A percentile compares a stretch with the other conserved stretches of the same genome.
Conservation (phyloP, 139 green algal genomes). For the Marvania coccoides region DNA sequence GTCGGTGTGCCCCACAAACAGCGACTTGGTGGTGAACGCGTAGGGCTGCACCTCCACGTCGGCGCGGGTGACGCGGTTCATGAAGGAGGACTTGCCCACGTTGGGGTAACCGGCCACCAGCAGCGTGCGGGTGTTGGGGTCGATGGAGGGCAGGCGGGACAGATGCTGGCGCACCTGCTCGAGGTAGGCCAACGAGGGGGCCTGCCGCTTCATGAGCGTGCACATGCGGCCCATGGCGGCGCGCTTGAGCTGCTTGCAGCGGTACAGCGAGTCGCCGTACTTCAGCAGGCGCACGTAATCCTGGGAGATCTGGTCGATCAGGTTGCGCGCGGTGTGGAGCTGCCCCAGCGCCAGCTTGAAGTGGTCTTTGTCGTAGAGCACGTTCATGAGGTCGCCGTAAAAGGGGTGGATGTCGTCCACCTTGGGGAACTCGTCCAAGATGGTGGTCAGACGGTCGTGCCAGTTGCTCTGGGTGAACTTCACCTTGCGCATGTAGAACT, state of each 20-base stretch:
- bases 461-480: slow-evolving; percentile 81
- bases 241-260: slow-evolving; percentile 97
- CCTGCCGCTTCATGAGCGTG: slow-evolving; percentile 98
- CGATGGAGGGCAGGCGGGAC: slow-evolving; percentile 91
- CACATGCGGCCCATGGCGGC: slow-evolving; percentile 97
- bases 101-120: slow-evolving; percentile 98
- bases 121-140: slow-evolving; percentile 94
- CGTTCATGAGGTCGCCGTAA: slow-evolving; percentile 97
- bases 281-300: slow-evolving; percentile 98
- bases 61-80: slow-evolving; percentile 95
- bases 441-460: slow-evolving; percentile 86
- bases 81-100: slow-evolving; percentile 95
- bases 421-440: slow-evolving; percentile 97
- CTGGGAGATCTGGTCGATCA: slow-evolving; percentile 92
- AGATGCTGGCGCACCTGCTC: slow-evolving; percentile 99
- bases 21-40: slow-evolving; percentile 92
- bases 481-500: slow-evolving; percentile 99
- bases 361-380: slow-evolving; percentile 99
- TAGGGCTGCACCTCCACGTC: slow-evolving; percentile 99
- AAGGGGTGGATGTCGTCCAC: slow-evolving; percentile 99
- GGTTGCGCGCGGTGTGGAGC: slow-evolving; percentile 83
- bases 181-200: slow-evolving; percentile 83
- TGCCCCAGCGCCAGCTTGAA: slow-evolving; percentile 99
- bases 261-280: slow-evolving; percentile 98
- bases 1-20: slow-evolving; percentile 98